Conservation (phyloP, 495 filamentous ascomycete genomes). For the Xylaria castorea region DNA sequence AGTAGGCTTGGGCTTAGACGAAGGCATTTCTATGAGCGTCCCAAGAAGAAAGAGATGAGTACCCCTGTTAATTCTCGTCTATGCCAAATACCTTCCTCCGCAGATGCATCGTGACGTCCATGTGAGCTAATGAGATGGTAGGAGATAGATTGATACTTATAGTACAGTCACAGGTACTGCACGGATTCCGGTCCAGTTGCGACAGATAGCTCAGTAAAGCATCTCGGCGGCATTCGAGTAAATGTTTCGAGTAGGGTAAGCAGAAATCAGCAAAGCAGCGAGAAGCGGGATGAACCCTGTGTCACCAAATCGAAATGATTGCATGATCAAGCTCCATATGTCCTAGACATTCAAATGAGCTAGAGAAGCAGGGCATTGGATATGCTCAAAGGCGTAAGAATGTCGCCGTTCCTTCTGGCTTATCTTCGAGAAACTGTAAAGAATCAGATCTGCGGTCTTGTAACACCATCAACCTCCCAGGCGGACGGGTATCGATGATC, state of each 20-base stretch:
- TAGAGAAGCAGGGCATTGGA: conserved; percentile 32
- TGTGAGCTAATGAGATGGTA: not conserved
- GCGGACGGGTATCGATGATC: conserved; percentile 41
- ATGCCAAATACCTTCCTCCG: not conserved
- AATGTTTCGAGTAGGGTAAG: conserved; percentile 25
- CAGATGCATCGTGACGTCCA: not conserved
- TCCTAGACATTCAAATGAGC: conserved; percentile 48
- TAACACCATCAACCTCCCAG: conserved; percentile 40
- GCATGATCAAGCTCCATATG: conserved; percentile 41
- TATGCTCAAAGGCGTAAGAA: conserved; percentile 26
- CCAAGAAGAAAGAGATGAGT: not conserved
- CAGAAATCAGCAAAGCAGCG: conserved; percentile 13
- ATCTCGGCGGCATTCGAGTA: conserved; percentile 24
- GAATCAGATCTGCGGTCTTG: conserved; percentile 42
- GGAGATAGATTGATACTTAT: conserved; percentile 17
- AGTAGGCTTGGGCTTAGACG: conserved; percentile 67
- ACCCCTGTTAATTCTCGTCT: conserved; percentile 4
- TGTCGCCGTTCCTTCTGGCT: conserved; percentile 30
- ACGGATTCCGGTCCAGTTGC: not conserved
- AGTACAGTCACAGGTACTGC: not conserved
- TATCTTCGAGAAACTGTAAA: conserved; percentile 33
- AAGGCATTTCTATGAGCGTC: conserved; percentile 51
- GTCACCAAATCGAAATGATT: conserved; percentile 43
- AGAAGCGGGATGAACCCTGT: conserved; percentile 32
- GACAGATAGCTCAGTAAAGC: conserved; percentile 11